Conservation (phyloP, 345 rosid genomes). For the Brassica cretica region DNA sequence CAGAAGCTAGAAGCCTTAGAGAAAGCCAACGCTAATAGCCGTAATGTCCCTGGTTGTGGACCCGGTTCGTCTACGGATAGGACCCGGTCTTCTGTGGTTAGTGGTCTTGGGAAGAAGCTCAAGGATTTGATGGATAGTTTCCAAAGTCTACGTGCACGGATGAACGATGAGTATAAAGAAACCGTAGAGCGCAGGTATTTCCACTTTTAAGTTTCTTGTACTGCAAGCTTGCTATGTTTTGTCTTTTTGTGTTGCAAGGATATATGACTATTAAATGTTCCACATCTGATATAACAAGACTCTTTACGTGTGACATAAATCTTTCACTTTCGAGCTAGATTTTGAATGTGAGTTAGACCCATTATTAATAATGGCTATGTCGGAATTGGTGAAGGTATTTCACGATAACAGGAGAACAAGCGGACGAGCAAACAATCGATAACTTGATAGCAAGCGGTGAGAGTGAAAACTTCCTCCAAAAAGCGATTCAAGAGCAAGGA, state of each 20-base stretch:
- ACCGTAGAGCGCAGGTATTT: constrained; percentile 60
- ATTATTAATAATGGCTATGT: background rate
- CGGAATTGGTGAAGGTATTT: constrained; percentile 48
- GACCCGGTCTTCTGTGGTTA: constrained; percentile 73
- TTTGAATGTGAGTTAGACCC: no score
- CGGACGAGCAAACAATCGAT: constrained; percentile 75
- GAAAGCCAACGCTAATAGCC: constrained; percentile 60
- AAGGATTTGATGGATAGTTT: constrained; percentile 82
- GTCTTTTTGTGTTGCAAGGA: constrained; percentile 3
- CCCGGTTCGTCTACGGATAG: constrained; percentile 85
- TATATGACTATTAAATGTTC: background rate
- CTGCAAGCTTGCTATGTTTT: background rate
- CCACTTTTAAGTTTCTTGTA: constrained; percentile 14
- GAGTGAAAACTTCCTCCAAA: constrained; percentile 80
- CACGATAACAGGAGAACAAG: constrained; percentile 70
- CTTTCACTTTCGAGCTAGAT: no score
- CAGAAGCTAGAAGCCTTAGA: constrained; percentile 76
- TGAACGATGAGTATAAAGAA: constrained; percentile 68
- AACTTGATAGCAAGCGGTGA: constrained; percentile 83
- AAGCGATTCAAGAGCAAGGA: constrained; percentile 87
- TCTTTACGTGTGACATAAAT: no score
- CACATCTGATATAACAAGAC: no score
- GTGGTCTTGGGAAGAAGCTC: constrained; percentile 75
- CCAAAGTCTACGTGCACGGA: constrained; percentile 58
- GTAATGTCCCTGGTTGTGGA: constrained; percentile 68